Evolutionary conservation across 2,329 filamentous ascomycete species (phyloP).

Genomic region (Penicillium sp.): DNA sequence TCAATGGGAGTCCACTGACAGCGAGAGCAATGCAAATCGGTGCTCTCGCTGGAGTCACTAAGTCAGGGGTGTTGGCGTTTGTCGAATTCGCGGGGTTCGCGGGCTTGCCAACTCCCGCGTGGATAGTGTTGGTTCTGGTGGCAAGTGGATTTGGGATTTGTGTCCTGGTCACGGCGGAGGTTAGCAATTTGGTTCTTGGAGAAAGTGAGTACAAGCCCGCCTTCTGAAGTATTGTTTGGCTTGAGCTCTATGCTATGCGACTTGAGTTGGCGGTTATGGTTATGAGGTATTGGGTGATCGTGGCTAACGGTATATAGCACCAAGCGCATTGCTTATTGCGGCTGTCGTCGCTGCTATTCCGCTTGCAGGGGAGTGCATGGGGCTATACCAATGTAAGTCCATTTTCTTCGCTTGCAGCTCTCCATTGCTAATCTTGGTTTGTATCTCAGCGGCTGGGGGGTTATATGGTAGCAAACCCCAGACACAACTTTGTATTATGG

Average conservation of each 20-base stretch:
- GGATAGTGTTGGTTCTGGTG: constrained; percentile 15
- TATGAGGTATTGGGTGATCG: not conserved
- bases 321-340: constrained; percentile 16
- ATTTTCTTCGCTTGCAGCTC: not conserved
- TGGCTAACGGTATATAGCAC: constrained; percentile 6
- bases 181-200: constrained; percentile 19
- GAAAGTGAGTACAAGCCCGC: constrained; percentile 8
- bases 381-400: constrained; percentile 16
- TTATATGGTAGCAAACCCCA: constrained; percentile 8
- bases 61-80: constrained; percentile 17
- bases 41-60: constrained; percentile 17
- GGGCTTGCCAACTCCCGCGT: constrained; percentile 16
- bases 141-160: constrained; percentile 19
- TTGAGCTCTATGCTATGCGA: not conserved
- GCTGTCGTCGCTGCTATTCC: constrained; percentile 20
- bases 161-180: constrained; percentile 16
- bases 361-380: constrained; percentile 16
- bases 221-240: not conserved
- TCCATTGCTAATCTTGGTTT: not conserved
- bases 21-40: constrained; percentile 16
- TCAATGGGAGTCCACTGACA: constrained; percentile 16
- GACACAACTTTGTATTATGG: constrained; percentile 12
- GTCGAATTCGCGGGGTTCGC: constrained; percentile 14
- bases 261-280: not conserved
- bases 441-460: constrained; percentile 13